These are phyloP conservation scores for Arctium lappa DNA, from an alignment of 129 eudicot genomes.

Conservation along the genomic window DNA sequence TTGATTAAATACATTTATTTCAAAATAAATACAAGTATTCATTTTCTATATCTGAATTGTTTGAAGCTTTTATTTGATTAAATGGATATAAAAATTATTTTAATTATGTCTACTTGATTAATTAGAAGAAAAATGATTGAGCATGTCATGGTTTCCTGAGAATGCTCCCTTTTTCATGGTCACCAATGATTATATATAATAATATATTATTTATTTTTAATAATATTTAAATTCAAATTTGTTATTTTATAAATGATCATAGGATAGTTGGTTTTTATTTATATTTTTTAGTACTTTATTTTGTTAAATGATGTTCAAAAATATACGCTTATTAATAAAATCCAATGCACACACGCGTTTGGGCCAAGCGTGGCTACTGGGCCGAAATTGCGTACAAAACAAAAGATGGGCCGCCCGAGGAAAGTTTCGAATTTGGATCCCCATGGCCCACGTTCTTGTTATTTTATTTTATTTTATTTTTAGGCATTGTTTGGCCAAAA, in stretches of 20 bases:
- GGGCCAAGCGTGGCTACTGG: neutral
- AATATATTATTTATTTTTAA: neutral
- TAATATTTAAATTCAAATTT: neutral
- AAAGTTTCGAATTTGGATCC: neutral
- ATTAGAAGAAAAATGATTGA: neutral
- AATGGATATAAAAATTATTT: neutral
- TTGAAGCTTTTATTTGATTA: neutral
- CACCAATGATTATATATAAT: neutral
- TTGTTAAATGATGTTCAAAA: neutral
- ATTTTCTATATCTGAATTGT: neutral
- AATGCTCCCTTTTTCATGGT: slow-evolving; percentile 20
- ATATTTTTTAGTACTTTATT: neutral
- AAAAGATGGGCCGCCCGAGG: neutral
- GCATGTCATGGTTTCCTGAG: slow-evolving; percentile 5
- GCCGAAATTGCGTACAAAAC: too few species aligned
- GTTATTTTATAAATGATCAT: neutral
- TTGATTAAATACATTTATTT: neutral
- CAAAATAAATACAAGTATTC: neutral
- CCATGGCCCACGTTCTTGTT: too few species aligned
- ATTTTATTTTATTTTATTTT: too few species aligned
- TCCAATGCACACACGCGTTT: too few species aligned
- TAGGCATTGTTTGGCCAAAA: too few species aligned
- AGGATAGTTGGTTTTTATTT: neutral
- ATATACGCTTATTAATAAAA: too few species aligned
- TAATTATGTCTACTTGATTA: neutral